Conservation (phyloP, 2,329 filamentous ascomycete genomes). For the Oidium heveae region DNA sequence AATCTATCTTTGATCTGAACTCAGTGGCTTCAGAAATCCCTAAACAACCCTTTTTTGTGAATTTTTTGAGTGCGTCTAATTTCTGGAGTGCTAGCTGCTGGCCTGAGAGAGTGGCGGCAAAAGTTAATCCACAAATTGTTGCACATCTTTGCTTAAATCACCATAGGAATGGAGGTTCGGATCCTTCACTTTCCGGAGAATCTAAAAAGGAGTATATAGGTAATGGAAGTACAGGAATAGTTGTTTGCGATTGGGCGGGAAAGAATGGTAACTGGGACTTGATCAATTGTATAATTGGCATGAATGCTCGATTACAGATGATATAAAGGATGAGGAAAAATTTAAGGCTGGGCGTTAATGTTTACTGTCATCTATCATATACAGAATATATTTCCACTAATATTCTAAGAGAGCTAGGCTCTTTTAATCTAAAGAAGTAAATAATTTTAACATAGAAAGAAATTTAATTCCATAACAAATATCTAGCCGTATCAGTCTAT, state of each 20-base stretch:
- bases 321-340: constrained; percentile 5
- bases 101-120: constrained; percentile 76
- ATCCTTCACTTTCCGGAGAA: constrained; percentile 8
- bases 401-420: too few species aligned
- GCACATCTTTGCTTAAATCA: constrained; percentile 35
- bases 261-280: constrained; percentile 74
- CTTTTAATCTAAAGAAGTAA: too few species aligned
- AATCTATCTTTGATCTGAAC: constrained; percentile 17
- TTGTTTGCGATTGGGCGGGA: constrained; percentile 88
- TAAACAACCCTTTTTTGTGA: constrained; percentile 47
- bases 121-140: constrained; percentile 54
- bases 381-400: too few species aligned
- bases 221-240: constrained; percentile 59
- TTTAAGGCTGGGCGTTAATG: too few species aligned
- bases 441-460: too few species aligned
- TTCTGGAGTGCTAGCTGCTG: constrained; percentile 84
- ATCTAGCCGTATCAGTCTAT: too few species aligned
- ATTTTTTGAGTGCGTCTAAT: constrained; percentile 77
- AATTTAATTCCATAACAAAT: too few species aligned
- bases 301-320: constrained; percentile 48
- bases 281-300: constrained; percentile 62
- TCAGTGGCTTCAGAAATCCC: constrained; percentile 9
- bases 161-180: constrained; percentile 8
- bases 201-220: constrained; percentile 22
- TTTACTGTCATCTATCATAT: too few species aligned